A percentile compares a stretch with the other conserved stretches of the same genome.
Conservation (phyloP, 441 rosid species). For the Adansonia rubrostipa region DNA sequence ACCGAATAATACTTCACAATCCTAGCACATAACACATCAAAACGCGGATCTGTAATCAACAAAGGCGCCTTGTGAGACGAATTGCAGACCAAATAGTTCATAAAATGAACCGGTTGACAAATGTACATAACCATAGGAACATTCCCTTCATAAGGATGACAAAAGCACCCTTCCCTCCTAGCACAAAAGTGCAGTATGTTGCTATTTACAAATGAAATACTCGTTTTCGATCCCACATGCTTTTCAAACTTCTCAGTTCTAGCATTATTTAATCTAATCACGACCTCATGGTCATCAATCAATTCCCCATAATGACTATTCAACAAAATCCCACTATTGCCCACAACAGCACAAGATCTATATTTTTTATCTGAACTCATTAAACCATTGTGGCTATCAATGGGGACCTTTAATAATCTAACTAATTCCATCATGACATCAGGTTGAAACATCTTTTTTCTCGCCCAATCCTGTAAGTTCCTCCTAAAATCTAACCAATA, state of each 20-base stretch:
- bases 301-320: slow-evolving; percentile 51
- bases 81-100: slow-evolving; percentile 75
- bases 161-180: slow-evolving; percentile 62
- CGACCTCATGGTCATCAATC: slow-evolving; percentile 80
- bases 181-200: slow-evolving; percentile 80
- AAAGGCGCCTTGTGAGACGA: slow-evolving; percentile 56
- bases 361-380: slow-evolving; percentile 48
- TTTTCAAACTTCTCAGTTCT: slow-evolving; percentile 53
- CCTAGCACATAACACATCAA: slow-evolving; percentile 71
- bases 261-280: slow-evolving; percentile 85
- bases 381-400: slow-evolving; percentile 53
- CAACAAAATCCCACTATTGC: slow-evolving; percentile 86
- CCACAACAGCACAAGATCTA: slow-evolving; percentile 89
- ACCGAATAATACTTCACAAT: slow-evolving; percentile 84
- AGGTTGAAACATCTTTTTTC: slow-evolving; percentile 59
- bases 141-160: slow-evolving; percentile 76
- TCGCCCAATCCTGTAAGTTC: slow-evolving; percentile 61
- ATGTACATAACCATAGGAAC: slow-evolving; percentile 80
- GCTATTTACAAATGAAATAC: slow-evolving; percentile 79
- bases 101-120: slow-evolving; percentile 79
- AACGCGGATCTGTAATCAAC: slow-evolving; percentile 76
- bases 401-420: slow-evolving; percentile 56
- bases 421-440: slow-evolving; percentile 64
- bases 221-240: slow-evolving; percentile 72
- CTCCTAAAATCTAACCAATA: slow-evolving; percentile 73